Evolutionary conservation across 1,284 basidiomycete species (phyloP).

Genomic region (Earliella scabrosa): DNA sequence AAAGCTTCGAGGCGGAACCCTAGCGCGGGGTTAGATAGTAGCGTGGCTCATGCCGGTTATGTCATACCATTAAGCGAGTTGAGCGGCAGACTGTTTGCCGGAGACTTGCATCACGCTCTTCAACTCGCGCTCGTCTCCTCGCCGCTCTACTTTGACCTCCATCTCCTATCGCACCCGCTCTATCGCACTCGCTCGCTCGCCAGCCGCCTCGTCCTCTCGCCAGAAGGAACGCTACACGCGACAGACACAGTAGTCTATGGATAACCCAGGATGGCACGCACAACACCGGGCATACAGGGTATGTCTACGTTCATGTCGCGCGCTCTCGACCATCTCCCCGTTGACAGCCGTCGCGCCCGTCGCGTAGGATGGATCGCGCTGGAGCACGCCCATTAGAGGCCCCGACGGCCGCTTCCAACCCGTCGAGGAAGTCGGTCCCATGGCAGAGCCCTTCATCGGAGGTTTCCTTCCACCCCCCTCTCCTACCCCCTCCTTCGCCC

Average conservation of each 20-base stretch:
- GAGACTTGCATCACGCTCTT: background rate
- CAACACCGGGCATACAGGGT: constrained; percentile 40
- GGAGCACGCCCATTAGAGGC: constrained; percentile 45
- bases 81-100: background rate
- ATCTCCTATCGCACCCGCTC: constrained; percentile 5
- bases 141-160: constrained; percentile 1
- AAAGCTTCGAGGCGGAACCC: constrained; percentile 11
- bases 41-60: background rate
- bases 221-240: background rate
- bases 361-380: constrained; percentile 51
- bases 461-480: constrained; percentile 27
- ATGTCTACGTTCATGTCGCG: constrained; percentile 6
- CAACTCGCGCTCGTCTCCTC: background rate
- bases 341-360: background rate
- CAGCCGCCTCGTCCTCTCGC: no score
- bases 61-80: background rate
- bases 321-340: constrained; percentile 2
- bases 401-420: constrained; percentile 56
- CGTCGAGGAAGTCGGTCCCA: constrained; percentile 58
- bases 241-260: constrained; percentile 47
- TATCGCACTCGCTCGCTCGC: background rate
- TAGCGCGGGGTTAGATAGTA: background rate
- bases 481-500: constrained; percentile 23
- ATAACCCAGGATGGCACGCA: constrained; percentile 73
- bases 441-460: constrained; percentile 57